Conservation (phyloP, 2,329 filamentous ascomycete genomes). For the Fusarium floridanum region DNA sequence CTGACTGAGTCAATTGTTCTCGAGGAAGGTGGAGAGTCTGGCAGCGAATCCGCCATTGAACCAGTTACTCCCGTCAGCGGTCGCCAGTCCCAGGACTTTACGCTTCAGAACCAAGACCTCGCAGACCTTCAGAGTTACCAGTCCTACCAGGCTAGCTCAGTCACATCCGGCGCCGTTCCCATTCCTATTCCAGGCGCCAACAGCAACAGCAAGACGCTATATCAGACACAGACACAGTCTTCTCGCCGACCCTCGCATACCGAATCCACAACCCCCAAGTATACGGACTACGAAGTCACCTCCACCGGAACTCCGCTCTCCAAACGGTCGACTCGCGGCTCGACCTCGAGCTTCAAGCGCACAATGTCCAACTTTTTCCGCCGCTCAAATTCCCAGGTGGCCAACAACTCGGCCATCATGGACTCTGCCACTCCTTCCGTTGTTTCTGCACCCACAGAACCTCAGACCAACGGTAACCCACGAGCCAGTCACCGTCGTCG, state of each 20-base stretch:
- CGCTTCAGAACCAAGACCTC: constrained; percentile 57
- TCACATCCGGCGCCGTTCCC: constrained; percentile 38
- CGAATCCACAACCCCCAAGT: constrained; percentile 40
- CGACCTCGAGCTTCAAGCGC: constrained; percentile 61
- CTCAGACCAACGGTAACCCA: constrained; percentile 48
- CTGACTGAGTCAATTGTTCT: constrained; percentile 64
- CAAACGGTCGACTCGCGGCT: constrained; percentile 58
- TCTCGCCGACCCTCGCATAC: constrained; percentile 35
- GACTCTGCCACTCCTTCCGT: constrained; percentile 46
- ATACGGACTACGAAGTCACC: constrained; percentile 41
- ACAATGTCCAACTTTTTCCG: constrained; percentile 65
- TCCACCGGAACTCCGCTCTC: constrained; percentile 49
- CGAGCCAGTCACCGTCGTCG: constrained; percentile 51
- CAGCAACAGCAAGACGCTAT: constrained; percentile 24
- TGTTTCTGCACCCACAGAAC: constrained; percentile 40
- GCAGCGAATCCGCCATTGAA: constrained; percentile 70
- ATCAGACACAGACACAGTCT: constrained; percentile 36
- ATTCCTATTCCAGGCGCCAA: constrained; percentile 39
- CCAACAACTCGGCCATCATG: constrained; percentile 34
- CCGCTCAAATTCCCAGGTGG: constrained; percentile 54
- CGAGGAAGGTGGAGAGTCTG: constrained; percentile 70
- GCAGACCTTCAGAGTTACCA: constrained; percentile 47
- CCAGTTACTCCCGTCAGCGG: constrained; percentile 73
- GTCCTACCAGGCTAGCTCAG: constrained; percentile 40
- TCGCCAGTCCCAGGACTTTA: constrained; percentile 67